Evolutionary conservation across 495 filamentous ascomycete genomes (phyloP).

Genomic region (Ramalina intermedia): DNA sequence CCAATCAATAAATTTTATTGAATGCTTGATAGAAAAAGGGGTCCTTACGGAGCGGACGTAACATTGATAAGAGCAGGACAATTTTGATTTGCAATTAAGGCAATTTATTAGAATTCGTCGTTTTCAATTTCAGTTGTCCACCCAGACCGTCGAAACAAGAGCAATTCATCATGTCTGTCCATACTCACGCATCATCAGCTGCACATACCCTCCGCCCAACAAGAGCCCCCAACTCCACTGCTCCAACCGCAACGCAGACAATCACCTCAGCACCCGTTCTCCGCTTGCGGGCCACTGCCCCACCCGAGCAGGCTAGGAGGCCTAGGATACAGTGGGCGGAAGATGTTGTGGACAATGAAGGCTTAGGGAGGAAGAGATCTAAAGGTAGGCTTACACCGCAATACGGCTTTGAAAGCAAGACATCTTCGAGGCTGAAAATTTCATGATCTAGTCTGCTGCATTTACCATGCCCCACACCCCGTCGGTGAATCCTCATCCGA

Average conservation of each 20-base stretch:
- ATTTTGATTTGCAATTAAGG: no score
- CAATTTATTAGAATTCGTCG: no score
- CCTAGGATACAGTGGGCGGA: slow-evolving; percentile 73
- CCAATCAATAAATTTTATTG: no score
- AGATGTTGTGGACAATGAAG: slow-evolving; percentile 93
- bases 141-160: no score
- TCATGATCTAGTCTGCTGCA: slow-evolving; percentile 69
- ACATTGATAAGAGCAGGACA: no score
- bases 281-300: slow-evolving; percentile 12
- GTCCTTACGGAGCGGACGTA: no score
- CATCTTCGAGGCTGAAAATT: background rate
- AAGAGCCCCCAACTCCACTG: background rate
- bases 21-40: no score
- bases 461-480: slow-evolving; percentile 76
- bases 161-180: background rate
- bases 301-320: slow-evolving; percentile 11
- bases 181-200: no score
- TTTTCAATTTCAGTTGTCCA: no score
- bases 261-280: slow-evolving; percentile 9
- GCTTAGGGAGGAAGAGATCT: slow-evolving; percentile 78
- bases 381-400: slow-evolving; percentile 50
- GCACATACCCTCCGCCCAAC: background rate
- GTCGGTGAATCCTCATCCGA: slow-evolving; percentile 79
- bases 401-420: background rate
- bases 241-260: slow-evolving; percentile 1